These are phyloP conservation scores for Infundibulicybe gibba DNA, from an alignment of 768 basidiomycete species.

Conservation along the genomic window DNA sequence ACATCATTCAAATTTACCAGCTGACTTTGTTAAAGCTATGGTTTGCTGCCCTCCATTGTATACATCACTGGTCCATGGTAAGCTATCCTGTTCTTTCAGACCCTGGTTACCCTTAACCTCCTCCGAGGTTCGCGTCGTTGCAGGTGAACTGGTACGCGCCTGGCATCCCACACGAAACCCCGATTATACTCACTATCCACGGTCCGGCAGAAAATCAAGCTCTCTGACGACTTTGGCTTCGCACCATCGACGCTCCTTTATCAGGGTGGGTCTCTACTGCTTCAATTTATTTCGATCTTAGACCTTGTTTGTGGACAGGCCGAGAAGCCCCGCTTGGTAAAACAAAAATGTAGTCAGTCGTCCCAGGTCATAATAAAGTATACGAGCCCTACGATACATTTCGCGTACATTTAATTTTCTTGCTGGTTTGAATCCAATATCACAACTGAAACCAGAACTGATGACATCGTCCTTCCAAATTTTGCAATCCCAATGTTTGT, in stretches of 20 bases:
- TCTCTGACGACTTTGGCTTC: slow-evolving; percentile 79
- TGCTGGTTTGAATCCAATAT: slow-evolving; percentile 14
- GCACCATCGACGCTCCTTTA: slow-evolving; percentile 82
- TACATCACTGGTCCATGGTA: slow-evolving; percentile 92
- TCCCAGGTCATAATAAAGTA: too few relatives aligned
- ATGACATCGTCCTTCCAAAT: too few relatives aligned
- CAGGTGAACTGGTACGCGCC: slow-evolving; percentile 68
- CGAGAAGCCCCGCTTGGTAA: slow-evolving; percentile 60
- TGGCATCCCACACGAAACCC: slow-evolving; percentile 3
- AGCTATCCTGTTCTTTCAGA: slow-evolving; percentile 1
- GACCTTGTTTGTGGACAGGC: slow-evolving; percentile 22
- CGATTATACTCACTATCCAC: slow-evolving; percentile 2
- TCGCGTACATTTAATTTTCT: background rate
- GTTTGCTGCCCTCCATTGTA: slow-evolving; percentile 83
- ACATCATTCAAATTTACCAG: background rate
- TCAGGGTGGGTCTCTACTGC: slow-evolving; percentile 43
- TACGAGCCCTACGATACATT: background rate
- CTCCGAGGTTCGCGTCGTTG: slow-evolving; percentile 72
- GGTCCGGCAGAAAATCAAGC: slow-evolving; percentile 49
- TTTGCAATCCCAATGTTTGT: too few relatives aligned
- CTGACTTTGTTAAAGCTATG: slow-evolving; percentile 50
- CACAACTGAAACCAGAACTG: slow-evolving; percentile 5
- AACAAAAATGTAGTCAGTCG: slow-evolving; percentile 47
- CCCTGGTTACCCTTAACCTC: slow-evolving; percentile 4
- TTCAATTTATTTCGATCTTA: slow-evolving; percentile 5